Evolutionary conservation across 2,329 filamentous ascomycete species (phyloP).

Genomic region (Nakataea oryzae): DNA sequence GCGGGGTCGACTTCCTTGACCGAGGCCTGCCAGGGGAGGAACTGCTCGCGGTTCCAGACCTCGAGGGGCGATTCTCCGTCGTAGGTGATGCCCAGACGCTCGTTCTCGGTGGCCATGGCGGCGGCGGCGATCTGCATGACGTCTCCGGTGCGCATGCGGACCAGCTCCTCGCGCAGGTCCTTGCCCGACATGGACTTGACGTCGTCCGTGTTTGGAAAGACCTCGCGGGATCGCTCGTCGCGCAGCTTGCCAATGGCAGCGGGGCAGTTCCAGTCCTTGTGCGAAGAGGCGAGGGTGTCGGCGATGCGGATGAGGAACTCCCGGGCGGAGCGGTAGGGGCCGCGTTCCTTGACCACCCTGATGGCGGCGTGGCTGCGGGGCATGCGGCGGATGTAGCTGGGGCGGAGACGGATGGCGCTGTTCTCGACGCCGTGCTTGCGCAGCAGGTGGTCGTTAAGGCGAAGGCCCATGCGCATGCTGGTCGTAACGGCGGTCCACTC

Average conservation of each 20-base stretch:
- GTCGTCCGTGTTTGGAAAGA: constrained; percentile 1
- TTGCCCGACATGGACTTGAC: constrained; percentile 1
- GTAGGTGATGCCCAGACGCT: background rate
- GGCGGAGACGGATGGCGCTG: background rate
- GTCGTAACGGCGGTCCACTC: background rate
- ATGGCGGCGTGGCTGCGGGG: background rate
- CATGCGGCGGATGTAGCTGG: constrained; percentile 3
- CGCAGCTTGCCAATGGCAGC: background rate
- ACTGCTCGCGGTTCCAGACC: background rate
- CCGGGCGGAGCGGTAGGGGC: constrained; percentile 1
- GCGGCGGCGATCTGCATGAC: background rate
- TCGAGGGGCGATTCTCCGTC: background rate
- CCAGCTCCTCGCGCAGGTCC: constrained; percentile 2
- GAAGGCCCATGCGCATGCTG: constrained; percentile 1
- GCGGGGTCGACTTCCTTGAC: background rate
- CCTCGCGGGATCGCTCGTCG: background rate
- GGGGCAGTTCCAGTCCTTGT: background rate
- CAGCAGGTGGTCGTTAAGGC: constrained; percentile 1
- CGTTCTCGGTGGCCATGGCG: background rate
- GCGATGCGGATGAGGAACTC: constrained; percentile 1
- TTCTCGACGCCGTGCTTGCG: constrained; percentile 1
- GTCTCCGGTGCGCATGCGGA: background rate
- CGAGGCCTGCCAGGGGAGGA: background rate
- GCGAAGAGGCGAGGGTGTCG: background rate
- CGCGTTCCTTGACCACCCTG: background rate